These are phyloP conservation scores for Kuraishia hungarica DNA, from an alignment of 805 yeast species.

Conservation along the genomic window DNA sequence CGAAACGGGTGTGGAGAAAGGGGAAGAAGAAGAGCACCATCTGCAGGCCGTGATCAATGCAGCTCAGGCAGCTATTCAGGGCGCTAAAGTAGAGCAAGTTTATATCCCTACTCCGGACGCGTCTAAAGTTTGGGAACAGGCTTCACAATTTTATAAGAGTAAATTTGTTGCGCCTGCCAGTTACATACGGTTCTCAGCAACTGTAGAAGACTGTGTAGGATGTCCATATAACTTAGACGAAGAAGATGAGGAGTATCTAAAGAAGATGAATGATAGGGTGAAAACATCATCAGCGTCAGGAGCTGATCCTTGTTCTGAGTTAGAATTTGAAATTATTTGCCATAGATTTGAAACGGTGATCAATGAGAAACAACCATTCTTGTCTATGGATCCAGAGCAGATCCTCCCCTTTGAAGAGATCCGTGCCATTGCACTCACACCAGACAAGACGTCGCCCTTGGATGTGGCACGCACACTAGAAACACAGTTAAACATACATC, in stretches of 20 bases:
- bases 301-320: constrained; percentile 47
- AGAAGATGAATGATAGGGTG: constrained; percentile 29
- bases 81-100: constrained; percentile 42
- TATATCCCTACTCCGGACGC: constrained; percentile 98
- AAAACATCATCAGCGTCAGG: constrained; percentile 20
- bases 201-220: constrained; percentile 92
- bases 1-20: constrained; percentile 97
- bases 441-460: constrained; percentile 40
- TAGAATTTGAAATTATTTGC: constrained; percentile 77
- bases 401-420: constrained; percentile 66
- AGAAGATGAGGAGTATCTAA: constrained; percentile 63
- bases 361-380: constrained; percentile 78
- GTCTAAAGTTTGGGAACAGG: constrained; percentile 73
- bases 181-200: constrained; percentile 84
- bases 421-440: constrained; percentile 36
- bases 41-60: constrained; percentile 85
- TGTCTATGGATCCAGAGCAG: constrained; percentile 76
- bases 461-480: constrained; percentile 51
- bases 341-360: constrained; percentile 68
- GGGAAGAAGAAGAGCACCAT: constrained; percentile 96
- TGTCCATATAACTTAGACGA: constrained; percentile 88
- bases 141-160: constrained; percentile 59
- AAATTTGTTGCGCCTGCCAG: constrained; percentile 63
- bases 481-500: constrained; percentile 43
- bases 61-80: constrained; percentile 52